Conservation (phyloP, 345 rosid species). For the Mangifera indica region DNA sequence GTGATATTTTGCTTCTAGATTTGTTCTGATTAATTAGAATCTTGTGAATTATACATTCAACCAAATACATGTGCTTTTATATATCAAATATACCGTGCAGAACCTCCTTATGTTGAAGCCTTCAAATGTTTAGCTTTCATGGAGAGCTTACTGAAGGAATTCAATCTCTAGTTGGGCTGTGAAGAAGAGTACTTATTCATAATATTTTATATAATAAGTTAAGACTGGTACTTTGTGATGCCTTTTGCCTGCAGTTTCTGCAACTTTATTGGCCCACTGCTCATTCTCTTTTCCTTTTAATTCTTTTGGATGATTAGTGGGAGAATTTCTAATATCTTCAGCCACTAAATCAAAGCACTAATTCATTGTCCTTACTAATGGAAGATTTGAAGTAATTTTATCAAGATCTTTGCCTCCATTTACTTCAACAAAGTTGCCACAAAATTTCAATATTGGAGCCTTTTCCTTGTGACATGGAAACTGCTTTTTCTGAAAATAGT, state of each 20-base stretch:
- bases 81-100: neutral
- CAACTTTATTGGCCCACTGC: conserved; percentile 9
- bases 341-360: neutral
- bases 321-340: neutral
- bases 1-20: neutral
- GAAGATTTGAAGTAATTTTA: neutral
- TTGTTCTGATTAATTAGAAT: neutral
- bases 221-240: neutral
- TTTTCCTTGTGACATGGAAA: too few species aligned
- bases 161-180: conserved; percentile 12
- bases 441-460: too few species aligned
- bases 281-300: neutral
- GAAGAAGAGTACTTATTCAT: neutral
- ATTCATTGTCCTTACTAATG: neutral
- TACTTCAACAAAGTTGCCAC: too few species aligned
- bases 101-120: neutral
- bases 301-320: neutral
- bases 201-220: neutral
- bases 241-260: neutral
- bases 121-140: conserved; percentile 17
- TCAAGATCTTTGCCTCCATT: neutral
- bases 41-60: conserved; percentile 19
- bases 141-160: conserved; percentile 3
- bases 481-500: too few species aligned
- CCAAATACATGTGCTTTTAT: neutral